Evolutionary conservation across 352 stramenopile genomes (phyloP), one percentile per base, ranked within the genome.

Genomic region (Blastocystis sp.): DNA sequence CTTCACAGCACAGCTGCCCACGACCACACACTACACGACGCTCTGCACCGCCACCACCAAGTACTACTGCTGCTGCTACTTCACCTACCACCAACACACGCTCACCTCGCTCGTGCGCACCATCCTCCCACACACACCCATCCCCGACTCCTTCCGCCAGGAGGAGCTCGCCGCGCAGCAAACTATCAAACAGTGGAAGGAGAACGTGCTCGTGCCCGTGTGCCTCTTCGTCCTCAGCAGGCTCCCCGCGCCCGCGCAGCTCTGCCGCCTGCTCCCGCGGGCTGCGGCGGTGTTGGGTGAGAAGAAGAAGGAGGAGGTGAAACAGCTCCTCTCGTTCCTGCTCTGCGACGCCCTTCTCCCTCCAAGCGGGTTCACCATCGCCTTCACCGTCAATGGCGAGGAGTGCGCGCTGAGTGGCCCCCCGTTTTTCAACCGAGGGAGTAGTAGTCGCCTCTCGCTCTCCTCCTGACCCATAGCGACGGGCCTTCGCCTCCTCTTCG

Each of bases 1-100:
- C 5, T 56, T 56, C 48, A 14, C 48, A 14, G 5, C 48, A 56
- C 48, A 66, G 17, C 71, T 66, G 14, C 28, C 53, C 43, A 28
- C 45, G 41, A 40, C 45, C n/a, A 81, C 71, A 43, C 52, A 52
- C 10, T 81, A 81, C 34, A 41, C 71, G 19, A 48, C 65, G 65
- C 48, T 81, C 4, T 65, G 71, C 34, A 81, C 65, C 38, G 41
- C n/a, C 28, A 66, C 71, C 5, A 64, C 45, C n/a, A 41, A 21
- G 9, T 81, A 81, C 41, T 81, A 81, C 43, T 81, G 71, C 48
- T 81, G 71, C 45, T 71, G 23, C 10, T 52, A 11, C 34, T 40
- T 21, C 45, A 45, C 19, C 23, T 40, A 71, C 14, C 64, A 71
- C 4, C 64, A 40, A 21, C 23, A 40, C 45, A 23, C 38, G 19